Percentiles rank a stretch among this genome's conserved stretches.
phyloP scores from a whole-genome alignment of 179 eudicot species.

The Pouteria campechiana region DNA sequence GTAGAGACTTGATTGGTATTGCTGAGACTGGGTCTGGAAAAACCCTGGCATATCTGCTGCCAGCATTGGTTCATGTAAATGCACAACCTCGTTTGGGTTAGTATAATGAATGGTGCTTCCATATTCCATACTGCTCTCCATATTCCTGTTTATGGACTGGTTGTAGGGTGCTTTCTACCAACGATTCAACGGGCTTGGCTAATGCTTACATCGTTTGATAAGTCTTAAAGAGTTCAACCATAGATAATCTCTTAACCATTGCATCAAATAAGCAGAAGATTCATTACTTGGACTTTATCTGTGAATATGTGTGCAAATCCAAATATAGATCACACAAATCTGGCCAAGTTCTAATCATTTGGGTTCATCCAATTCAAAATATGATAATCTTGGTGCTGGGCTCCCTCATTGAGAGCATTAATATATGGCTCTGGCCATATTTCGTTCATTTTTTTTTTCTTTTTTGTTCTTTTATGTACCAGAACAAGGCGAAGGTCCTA shows the following conservation, averaged over 20 bases:
- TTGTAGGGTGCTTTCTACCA: not conserved
- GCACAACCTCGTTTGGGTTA: constrained; percentile 88
- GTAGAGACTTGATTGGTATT: constrained; percentile 92
- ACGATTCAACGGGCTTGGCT: constrained; percentile 2
- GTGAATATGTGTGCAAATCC: no score
- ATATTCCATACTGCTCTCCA: not conserved
- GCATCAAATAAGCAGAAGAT: no score
- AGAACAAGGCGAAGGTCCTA: constrained; percentile 94
- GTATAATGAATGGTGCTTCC: constrained; percentile 16
- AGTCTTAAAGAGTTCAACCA: no score
- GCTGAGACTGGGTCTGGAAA: constrained; percentile 99
- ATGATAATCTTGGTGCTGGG: no score
- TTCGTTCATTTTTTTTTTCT: not conserved
- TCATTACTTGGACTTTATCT: no score
- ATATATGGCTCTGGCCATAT: not conserved
- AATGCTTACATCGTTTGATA: not conserved
- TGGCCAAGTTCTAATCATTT: no score
- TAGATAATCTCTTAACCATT: no score
- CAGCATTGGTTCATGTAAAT: constrained; percentile 89
- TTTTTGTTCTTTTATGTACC: constrained; percentile 3
- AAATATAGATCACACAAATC: no score
- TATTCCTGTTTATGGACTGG: not conserved
- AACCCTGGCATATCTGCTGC: constrained; percentile 83
- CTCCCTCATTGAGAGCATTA: no score
- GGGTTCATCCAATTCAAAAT: no score